Evolutionary conservation across 768 basidiomycete species (phyloP), one percentile per base, ranked within the genome.

Genomic region (Termitomyces sp.): DNA sequence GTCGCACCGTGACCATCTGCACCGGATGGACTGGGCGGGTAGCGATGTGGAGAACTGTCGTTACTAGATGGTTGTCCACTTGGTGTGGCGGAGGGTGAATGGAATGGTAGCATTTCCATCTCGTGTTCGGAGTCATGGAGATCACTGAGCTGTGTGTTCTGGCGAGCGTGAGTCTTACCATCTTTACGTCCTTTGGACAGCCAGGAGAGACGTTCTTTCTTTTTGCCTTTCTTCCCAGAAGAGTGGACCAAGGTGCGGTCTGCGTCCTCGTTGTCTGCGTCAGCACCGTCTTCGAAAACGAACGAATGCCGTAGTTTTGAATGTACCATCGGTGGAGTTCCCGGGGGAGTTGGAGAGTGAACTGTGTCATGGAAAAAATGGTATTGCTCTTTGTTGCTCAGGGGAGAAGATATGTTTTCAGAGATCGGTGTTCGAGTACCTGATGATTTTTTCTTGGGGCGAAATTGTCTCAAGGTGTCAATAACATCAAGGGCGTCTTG

Each of bases 391-490:
- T 78, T 82, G 44, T 84, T 80, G 17, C 42, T 39, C 55, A 55
- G 42, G 23, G 60, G 47, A 16, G 55, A 42, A 23, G 67, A 61
- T 17, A 70, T 56, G 9, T 65, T 68, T 17, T 70, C 72, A 51
- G 78, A 74, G 21, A 77, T 56, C 0, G 79, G 79, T 5, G 81
- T 78, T 48, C 78, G 76, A n/a, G 69, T 69, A 14, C 74, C 76
- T 23, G 54, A 32, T 28, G 70, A 72, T 52, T 68, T 67, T 43
- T 65, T 66, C 66, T 79, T 71, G 14, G 89, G 89, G 17, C 79
- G 80, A 66, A 87, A 87, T 48, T 79, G 70, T 30, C 87, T 83
- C 17, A 91, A 78, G 59, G 77, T 76, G 67, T 91, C 89, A 52
- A 91, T 79, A 41, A 82, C 82, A 3, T 66, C 66, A 3, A 90